Evolutionary conservation across 106 monocot species (phyloP), one percentile per base, ranked within the genome.

Genomic region (Acorus calamus): DNA sequence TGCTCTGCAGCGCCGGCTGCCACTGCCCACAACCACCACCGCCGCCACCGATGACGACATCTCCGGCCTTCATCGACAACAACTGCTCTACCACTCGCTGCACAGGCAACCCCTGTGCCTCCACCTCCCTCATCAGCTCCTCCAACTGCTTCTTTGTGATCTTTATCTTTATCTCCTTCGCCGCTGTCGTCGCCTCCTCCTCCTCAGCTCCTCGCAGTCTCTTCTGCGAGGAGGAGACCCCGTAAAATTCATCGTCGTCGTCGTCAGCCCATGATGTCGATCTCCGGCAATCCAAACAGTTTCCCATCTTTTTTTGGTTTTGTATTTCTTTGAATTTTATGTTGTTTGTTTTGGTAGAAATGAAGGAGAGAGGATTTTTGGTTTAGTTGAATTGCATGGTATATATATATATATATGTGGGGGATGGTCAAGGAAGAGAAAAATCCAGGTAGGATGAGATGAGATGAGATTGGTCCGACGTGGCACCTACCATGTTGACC

Each of bases 111-210:
- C 66, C 53, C 53, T 66, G 66, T 4, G 3, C 45, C 44, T 66
- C 66, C 5, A 46, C 66, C 54, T 55, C 11, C 10, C 10, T 8
- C 10, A 66, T 42, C 53, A 66, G 13, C 53, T 66, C 53, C 42
- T 14, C 66, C 66, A 66, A 7, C 44, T 66, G 66, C 53, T 66
- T 66, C 66, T 66, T 66, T 13, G 66, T 53, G 7, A 66, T 53
- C 66, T 44, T 66, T 43, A 66, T 54, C 66, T 66, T 66, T 7
- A 66, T 44, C 66, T 54, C 66, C 53, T 28, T 28, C 28, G 28
- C 28, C 14, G 6, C 0, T 10, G 11, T 14, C 63, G 49, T 14
- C 49, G 6, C 53, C 53, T 52, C 10, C 14, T 52, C 14, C 53
- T n/a, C n/a, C n/a, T 8, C 3, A 54, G 2, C n/a, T 11, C 11